Percentiles rank a stretch among this genome's conserved stretches.
Evolutionary conservation across 2,329 filamentous ascomycete species (phyloP).

Genomic region (Scopulariopsis brevicaulis): DNA sequence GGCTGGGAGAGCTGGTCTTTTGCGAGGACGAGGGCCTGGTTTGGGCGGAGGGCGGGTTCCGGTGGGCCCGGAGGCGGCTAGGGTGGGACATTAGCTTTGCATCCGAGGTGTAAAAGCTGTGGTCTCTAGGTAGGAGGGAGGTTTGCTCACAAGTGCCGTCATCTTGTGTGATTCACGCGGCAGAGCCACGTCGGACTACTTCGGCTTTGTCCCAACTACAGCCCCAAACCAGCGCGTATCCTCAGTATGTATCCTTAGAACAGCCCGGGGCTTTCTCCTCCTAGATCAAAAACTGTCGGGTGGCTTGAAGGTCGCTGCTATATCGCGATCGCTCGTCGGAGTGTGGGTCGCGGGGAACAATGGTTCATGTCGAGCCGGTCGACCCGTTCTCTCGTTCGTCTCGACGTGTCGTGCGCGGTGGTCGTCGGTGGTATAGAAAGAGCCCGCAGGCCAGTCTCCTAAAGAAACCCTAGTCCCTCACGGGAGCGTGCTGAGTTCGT

Average conservation of each 20-base stretch:
- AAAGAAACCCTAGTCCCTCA: no score
- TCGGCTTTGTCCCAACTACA: background rate
- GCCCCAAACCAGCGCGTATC: background rate
- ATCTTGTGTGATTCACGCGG: background rate
- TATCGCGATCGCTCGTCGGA: background rate
- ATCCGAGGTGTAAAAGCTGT: background rate
- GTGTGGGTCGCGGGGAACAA: background rate
- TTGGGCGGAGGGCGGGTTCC: background rate
- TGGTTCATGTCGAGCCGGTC: background rate
- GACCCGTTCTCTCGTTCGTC: background rate
- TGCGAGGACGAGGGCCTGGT: background rate
- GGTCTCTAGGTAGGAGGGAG: background rate
- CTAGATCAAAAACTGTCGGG: background rate
- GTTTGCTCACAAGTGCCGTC: background rate
- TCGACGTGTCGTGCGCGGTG: background rate
- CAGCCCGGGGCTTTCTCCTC: background rate
- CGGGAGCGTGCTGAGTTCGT: no score
- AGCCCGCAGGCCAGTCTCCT: background rate
- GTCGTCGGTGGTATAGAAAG: background rate
- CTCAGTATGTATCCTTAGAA: background rate
- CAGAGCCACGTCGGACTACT: background rate
- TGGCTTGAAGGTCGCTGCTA: background rate
- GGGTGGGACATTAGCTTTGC: background rate
- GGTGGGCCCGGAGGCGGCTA: background rate
- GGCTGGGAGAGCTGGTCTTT: slow-evolving; percentile 58